Conservation (phyloP, 805 yeast genomes). For the Suhomyces kilbournensis region DNA sequence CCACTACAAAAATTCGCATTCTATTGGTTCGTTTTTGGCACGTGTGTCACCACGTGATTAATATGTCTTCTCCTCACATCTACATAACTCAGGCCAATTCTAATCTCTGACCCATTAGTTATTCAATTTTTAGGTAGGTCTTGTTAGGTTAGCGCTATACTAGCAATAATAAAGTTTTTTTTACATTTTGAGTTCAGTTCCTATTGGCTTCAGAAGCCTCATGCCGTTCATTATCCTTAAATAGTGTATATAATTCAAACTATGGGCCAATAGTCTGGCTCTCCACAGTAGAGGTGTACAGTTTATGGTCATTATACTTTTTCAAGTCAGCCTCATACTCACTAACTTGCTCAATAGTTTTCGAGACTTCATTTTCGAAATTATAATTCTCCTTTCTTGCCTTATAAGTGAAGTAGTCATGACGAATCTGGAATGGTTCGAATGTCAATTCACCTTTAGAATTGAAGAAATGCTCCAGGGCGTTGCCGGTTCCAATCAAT, state of each 20-base stretch:
- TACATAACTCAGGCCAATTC: not conserved
- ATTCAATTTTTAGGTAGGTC: not conserved
- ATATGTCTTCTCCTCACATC: not conserved
- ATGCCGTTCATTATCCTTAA: not conserved
- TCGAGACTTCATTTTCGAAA: constrained; percentile 1
- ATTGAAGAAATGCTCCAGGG: constrained; percentile 9
- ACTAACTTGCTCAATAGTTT: not conserved
- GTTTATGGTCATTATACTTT: not conserved
- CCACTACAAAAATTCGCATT: constrained; percentile 4
- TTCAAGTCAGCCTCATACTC: not conserved
- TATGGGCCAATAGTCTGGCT: not conserved
- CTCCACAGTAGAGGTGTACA: not conserved
- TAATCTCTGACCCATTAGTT: no score
- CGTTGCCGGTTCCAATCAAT: constrained; percentile 4
- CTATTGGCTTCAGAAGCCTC: not conserved
- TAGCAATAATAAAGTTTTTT: no score
- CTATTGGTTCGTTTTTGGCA: constrained; percentile 2
- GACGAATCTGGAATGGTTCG: constrained; percentile 10
- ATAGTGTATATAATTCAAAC: not conserved
- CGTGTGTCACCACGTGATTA: not conserved
- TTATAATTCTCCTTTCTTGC: constrained; percentile 3
- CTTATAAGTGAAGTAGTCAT: constrained; percentile 9
- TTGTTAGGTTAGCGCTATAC: no score
- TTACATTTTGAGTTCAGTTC: no score
- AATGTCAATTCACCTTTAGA: constrained; percentile 2